Base-by-base conservation (phyloP, 768 basidiomycete species). In the Agaricus blazei region DNA sequence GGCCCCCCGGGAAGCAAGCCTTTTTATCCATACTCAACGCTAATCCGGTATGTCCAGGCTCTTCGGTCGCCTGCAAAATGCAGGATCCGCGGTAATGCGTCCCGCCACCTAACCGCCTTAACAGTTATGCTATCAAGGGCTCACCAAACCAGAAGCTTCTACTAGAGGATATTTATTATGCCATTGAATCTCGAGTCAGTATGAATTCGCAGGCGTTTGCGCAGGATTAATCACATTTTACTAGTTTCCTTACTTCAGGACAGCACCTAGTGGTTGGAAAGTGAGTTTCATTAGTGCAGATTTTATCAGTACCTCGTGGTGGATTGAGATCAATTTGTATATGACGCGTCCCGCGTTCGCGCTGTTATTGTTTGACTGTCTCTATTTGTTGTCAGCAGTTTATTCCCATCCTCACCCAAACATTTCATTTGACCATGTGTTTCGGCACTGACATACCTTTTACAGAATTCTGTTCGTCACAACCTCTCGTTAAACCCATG, bases 241-340 rank as follows among this genome's bases (percentile, higher is more conserved):
- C 31, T 65, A 93, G 89, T 93, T 93, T 65, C 91, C 91, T 15
- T 93, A 93, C 68, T 93, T 93, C 73, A 75, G 90, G 70, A 84
- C 79, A 28, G 91, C 91, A 4, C 90, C 90, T 37, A 84, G 85
- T 58, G 91, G 91, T n/a, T 93, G 91, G 91, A 93, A 93, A 78
- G 90, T 90, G 64, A 79, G 85, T 69, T 36, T 51, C 27, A 38
- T 54, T 23, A 43, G 56, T 57, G 23, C 56, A 23, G 29, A 14
- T 31, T 29, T 54, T n/a, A 52, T 41, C 24, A n/a, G 37, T 48
- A 54, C 37, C 38, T 43, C 49, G 48, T 56, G 31, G 38, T 58
- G 58, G 44, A 51, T 60, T 60, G 54, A 38, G 57, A 58, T 59
- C 51, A 43, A 46, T 60, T 61, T 56, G 56, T 59, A 54, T 64